These are phyloP conservation scores for Russula abietina DNA, from an alignment of 768 basidiomycete species.

Conservation along the genomic window DNA sequence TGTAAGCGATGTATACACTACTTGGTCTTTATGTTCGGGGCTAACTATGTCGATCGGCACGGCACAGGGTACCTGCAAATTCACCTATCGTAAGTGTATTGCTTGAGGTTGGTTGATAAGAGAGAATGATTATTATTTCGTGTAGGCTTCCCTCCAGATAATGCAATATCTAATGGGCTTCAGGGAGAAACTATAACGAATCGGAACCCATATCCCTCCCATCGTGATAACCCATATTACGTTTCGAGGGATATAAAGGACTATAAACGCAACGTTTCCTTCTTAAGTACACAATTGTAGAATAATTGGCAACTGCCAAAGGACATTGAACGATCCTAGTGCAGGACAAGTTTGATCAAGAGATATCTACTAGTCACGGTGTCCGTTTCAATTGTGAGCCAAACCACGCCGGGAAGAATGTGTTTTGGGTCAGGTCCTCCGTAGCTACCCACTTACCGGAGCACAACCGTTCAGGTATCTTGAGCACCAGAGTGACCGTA, in stretches of 20 bases:
- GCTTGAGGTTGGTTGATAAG: background rate
- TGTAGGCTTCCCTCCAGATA: conserved; percentile 59
- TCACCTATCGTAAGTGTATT: conserved; percentile 47
- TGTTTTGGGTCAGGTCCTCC: no score
- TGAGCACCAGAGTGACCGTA: no score
- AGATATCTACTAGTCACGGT: no score
- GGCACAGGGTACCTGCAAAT: conserved; percentile 56
- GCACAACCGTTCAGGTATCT: no score
- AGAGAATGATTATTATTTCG: background rate
- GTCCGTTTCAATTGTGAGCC: no score
- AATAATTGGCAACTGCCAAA: background rate
- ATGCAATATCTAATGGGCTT: conserved; percentile 67
- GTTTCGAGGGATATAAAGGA: background rate
- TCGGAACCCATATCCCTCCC: no score
- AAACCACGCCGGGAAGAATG: no score
- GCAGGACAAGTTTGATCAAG: no score
- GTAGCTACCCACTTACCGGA: no score
- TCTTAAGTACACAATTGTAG: background rate
- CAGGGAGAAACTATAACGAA: conserved; percentile 40
- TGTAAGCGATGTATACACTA: background rate
- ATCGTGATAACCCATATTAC: no score
- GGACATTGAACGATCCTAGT: background rate
- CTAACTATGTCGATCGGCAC: background rate
- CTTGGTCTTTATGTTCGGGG: background rate
- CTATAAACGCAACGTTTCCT: background rate